A percentile compares a stretch with the other conserved stretches of the same genome.
phyloP scores from a whole-genome alignment of 345 rosid genomes.

The Litchi chinensis region DNA sequence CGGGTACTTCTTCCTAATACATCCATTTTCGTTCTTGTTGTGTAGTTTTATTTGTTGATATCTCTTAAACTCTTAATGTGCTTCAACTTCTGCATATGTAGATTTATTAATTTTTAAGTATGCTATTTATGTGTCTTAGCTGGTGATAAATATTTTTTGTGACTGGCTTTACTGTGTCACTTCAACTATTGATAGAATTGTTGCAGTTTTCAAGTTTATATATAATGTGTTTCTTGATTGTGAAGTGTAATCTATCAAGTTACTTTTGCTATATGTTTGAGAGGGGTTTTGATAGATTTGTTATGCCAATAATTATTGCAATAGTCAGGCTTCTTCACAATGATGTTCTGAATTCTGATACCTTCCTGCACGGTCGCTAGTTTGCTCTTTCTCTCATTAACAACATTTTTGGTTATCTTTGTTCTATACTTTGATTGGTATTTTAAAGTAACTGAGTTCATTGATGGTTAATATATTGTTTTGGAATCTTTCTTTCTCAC shows the following conservation, averaged over 20 bases:
- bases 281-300: not conserved
- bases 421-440: not conserved
- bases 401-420: not conserved
- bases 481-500: not conserved
- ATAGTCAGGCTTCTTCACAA: not conserved
- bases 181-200: not conserved
- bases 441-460: not conserved
- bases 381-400: not conserved
- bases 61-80: conserved; percentile 11
- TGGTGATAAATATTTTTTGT: not conserved
- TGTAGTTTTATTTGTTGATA: not conserved
- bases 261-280: not conserved
- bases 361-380: not conserved
- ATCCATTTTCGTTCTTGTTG: not conserved
- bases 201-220: not conserved
- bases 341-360: not conserved
- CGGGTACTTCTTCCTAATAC: conserved; percentile 46
- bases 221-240: not conserved
- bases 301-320: not conserved
- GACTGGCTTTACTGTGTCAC: not conserved
- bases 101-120: not conserved
- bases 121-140: not conserved
- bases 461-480: not conserved
- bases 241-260: not conserved
- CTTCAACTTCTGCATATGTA: not conserved